Base-by-base conservation (phyloP, 2,329 filamentous ascomycete species). In the Aspergillus fructus region DNA sequence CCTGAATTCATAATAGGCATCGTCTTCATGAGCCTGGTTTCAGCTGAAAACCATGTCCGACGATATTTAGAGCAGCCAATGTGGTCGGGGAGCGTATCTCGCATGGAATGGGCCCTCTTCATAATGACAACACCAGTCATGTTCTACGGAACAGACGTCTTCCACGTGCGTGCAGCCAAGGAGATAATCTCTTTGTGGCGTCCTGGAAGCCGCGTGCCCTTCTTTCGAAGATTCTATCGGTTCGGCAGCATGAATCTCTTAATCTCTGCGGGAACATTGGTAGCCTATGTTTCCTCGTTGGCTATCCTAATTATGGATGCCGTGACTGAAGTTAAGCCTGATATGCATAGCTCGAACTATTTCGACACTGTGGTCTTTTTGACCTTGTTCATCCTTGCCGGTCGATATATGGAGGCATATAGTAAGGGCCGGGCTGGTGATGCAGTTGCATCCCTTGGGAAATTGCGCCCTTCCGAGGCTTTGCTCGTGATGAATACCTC, bases 191-290 rank as follows among this genome's bases (percentile, higher is more conserved):
- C 86, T 0, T 79, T 96, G 61, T 97, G 93, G 93, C 83, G 89
- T 21, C 85, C 79, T 2, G 84, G 86, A 27, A 96, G 91, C 69
- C 85, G 83, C 39, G 88, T 88, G 1, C 89, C 91, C 0, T 71
- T 96, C 4, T 66, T 90, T 15, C 84, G 88, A 64, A 82, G 93
- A 13, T 93, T 97, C 68, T 91, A 92, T 72, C 87, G 89, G n/a
- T 97, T 97, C 68, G 93, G 93, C 8, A 96, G 92, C 77, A 97
- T 97, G 93, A 96, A 96, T 70, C 89, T 96, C 78, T 83, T 97
- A 59, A 93, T 97, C 75, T 94, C 89, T 7, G 81, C 96, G 2
- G 93, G 92, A 5, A 96, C 93, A 0, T 89, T 86, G 2, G 91
- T 97, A 59, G 93, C 93, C 1, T 96, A 96, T 71, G 79, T 96